Conservation (phyloP, 2,329 filamentous ascomycete species). For the Talaromyces islandicus region DNA sequence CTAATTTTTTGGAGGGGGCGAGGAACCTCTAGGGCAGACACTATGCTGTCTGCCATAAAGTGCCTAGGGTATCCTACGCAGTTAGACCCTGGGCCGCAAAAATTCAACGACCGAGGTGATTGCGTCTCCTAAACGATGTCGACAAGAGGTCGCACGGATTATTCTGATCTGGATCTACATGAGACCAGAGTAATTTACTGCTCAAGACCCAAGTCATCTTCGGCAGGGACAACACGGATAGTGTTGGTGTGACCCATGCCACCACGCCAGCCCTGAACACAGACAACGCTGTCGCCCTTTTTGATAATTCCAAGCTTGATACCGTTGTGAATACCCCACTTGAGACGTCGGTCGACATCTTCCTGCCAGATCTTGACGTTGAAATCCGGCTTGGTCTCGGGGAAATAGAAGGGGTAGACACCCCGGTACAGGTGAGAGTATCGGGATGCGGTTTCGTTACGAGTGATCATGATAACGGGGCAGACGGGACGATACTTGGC, state of each 20-base stretch:
- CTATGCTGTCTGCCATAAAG: not conserved
- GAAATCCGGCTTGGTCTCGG: constrained; percentile 92
- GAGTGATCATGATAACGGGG: constrained; percentile 98
- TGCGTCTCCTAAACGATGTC: not conserved
- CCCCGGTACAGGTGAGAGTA: constrained; percentile 95
- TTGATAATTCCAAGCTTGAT: constrained; percentile 75
- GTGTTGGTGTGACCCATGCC: constrained; percentile 66
- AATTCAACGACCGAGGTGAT: not conserved
- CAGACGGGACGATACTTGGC: constrained; percentile 99
- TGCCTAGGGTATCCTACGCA: not conserved
- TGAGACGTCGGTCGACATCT: constrained; percentile 94
- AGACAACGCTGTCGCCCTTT: constrained; percentile 66
- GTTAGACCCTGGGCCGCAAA: not conserved
- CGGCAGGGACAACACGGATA: constrained; percentile 45
- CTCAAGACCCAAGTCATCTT: constrained; percentile 37
- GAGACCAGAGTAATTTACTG: not conserved
- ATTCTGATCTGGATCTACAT: not conserved
- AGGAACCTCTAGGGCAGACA: not conserved
- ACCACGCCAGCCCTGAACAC: constrained; percentile 63
- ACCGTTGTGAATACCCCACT: constrained; percentile 89
- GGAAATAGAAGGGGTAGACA: constrained; percentile 95
- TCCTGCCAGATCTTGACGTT: constrained; percentile 92
- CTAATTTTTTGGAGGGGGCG: not conserved
- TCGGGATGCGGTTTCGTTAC: constrained; percentile 74
- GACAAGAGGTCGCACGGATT: not conserved